Conservation (phyloP, 352 stramenopile genomes). For the Labyrinthula sp. region DNA sequence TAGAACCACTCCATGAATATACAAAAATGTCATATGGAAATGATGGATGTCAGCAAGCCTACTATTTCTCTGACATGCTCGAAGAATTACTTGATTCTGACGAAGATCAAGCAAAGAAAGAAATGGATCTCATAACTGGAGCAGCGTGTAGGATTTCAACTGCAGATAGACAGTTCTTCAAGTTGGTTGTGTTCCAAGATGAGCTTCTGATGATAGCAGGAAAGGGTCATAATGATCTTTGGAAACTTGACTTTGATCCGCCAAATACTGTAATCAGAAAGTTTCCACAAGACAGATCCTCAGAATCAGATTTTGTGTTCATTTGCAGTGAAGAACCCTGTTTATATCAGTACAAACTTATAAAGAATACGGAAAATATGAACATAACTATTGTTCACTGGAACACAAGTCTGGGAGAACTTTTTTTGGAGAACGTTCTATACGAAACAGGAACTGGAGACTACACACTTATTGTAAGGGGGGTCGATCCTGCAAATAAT, state of each 20-base stretch:
- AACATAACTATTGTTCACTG: conserved; percentile 35
- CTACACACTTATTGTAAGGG: conserved; percentile 64
- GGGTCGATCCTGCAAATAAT: conserved; percentile 68
- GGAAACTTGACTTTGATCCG: background rate
- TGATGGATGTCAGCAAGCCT: conserved; percentile 25
- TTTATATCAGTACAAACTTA: conserved; percentile 69
- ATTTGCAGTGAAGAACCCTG: conserved; percentile 56
- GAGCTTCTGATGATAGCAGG: too few species aligned
- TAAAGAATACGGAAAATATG: conserved; percentile 51
- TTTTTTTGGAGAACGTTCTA: conserved; percentile 45
- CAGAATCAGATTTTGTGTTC: conserved; percentile 58
- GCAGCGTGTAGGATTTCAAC: too few species aligned
- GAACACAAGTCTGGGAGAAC: conserved; percentile 38
- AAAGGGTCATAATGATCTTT: conserved; percentile 4
- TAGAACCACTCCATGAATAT: conserved; percentile 35
- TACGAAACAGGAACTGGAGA: conserved; percentile 48
- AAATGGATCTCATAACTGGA: too few species aligned
- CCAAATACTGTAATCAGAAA: conserved; percentile 31
- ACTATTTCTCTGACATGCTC: too few species aligned
- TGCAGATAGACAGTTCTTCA: too few species aligned
- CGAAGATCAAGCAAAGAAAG: conserved; percentile 36
- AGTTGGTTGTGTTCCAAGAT: too few species aligned
- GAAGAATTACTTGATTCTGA: conserved; percentile 27
- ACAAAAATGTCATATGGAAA: too few species aligned
- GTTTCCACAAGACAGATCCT: conserved; percentile 34